A percentile compares a stretch with the other conserved stretches of the same genome.
phyloP scores from a whole-genome alignment of 1,284 basidiomycete species.

The Golubevia sp. region DNA sequence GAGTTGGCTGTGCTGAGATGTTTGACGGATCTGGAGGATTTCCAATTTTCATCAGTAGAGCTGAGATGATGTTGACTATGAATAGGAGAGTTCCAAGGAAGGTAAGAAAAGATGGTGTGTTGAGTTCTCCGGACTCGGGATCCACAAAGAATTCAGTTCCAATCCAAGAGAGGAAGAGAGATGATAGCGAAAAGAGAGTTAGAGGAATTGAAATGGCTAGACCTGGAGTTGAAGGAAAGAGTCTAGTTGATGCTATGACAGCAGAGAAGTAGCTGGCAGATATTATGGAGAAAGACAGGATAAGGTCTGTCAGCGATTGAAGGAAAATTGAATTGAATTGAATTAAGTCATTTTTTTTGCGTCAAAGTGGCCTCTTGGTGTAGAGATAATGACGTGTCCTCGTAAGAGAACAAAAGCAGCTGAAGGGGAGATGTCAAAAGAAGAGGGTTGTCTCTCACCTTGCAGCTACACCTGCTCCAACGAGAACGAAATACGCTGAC shows the following conservation, averaged over 20 bases:
- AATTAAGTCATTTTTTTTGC: too few species aligned
- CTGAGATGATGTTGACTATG: slow-evolving; percentile 12
- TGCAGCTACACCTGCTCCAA: slow-evolving; percentile 19
- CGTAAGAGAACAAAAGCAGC: too few species aligned
- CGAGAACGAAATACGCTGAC: slow-evolving; percentile 14
- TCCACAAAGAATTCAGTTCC: slow-evolving; percentile 18
- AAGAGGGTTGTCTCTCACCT: slow-evolving; percentile 6
- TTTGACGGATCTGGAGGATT: too few species aligned
- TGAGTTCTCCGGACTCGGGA: slow-evolving; percentile 15
- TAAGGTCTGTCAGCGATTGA: too few species aligned
- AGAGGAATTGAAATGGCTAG: slow-evolving; percentile 20
- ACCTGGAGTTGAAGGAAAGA: slow-evolving; percentile 14
- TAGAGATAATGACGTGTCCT: too few species aligned
- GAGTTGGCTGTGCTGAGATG: too few species aligned
- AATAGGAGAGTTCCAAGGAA: slow-evolving; percentile 15
- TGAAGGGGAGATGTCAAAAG: too few species aligned
- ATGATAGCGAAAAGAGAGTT: slow-evolving; percentile 22
- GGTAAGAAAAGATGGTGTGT: slow-evolving; percentile 13
- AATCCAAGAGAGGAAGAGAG: slow-evolving; percentile 17
- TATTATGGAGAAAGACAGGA: not conserved
- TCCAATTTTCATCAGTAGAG: slow-evolving; percentile 8
- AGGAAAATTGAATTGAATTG: too few species aligned
- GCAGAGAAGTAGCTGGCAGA: slow-evolving; percentile 14
- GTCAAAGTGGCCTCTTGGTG: too few species aligned
- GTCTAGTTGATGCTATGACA: slow-evolving; percentile 12